phyloP scores from a whole-genome alignment of 73 alveolate species.

The Paramecium biaurelia region DNA sequence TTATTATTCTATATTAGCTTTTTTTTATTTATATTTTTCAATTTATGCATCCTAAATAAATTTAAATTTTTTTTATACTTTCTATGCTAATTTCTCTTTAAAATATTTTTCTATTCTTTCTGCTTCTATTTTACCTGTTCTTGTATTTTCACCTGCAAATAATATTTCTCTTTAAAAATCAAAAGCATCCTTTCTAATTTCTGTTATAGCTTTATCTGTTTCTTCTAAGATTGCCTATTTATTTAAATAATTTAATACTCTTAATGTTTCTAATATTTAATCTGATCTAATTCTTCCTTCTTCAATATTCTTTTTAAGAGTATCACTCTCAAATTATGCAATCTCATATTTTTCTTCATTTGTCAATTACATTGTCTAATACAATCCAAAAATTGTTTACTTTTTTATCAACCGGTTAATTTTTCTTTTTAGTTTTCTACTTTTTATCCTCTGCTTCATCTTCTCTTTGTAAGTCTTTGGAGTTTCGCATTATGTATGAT shows the following conservation, averaged over 20 bases:
- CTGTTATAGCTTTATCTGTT: slow-evolving; percentile 88
- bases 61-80: not conserved
- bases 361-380: slow-evolving; percentile 68
- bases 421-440: slow-evolving; percentile 66
- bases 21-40: slow-evolving; percentile 80
- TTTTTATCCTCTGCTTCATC: slow-evolving; percentile 75
- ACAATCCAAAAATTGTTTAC: not conserved
- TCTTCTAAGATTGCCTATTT: slow-evolving; percentile 89
- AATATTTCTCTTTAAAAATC: slow-evolving; percentile 86
- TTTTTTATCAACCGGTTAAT: slow-evolving; percentile 65
- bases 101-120: slow-evolving; percentile 86
- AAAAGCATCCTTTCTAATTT: slow-evolving; percentile 88
- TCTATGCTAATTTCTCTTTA: slow-evolving; percentile 83
- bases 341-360: slow-evolving; percentile 89
- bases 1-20: slow-evolving; percentile 75
- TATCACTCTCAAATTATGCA: slow-evolving; percentile 86
- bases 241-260: slow-evolving; percentile 7
- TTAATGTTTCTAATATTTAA: slow-evolving; percentile 77
- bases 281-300: slow-evolving; percentile 91
- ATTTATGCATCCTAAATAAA: slow-evolving; percentile 72
- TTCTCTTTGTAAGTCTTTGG: slow-evolving; percentile 69
- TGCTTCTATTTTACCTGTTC: slow-evolving; percentile 95
- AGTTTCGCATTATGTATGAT: slow-evolving; percentile 75
- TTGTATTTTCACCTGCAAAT: slow-evolving; percentile 84
- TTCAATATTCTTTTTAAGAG: slow-evolving; percentile 82